Evolutionary conservation across 495 filamentous ascomycete species (phyloP).

Genomic region (Amphirosellinia nigrospora): DNA sequence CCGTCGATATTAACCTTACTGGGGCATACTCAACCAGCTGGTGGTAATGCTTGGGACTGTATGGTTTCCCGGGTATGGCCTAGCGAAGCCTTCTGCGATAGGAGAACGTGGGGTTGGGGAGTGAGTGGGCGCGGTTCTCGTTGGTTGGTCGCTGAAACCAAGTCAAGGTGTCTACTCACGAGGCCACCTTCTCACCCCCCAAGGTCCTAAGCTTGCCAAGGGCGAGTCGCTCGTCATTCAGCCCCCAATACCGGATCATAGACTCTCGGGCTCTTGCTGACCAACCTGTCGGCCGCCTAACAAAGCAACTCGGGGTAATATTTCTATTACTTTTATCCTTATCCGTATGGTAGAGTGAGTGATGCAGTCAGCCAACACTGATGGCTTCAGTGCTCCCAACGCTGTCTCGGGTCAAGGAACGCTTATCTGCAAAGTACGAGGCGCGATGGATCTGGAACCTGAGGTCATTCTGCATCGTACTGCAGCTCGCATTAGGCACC

Average conservation of each 20-base stretch:
- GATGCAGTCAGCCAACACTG: slow-evolving; percentile 2
- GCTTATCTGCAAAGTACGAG: background rate
- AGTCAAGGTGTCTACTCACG: slow-evolving; percentile 21
- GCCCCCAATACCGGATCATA: slow-evolving; percentile 12
- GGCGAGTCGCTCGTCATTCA: slow-evolving; percentile 21
- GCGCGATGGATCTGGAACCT: slow-evolving; percentile 4
- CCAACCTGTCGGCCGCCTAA: background rate
- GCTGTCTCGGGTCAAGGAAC: background rate
- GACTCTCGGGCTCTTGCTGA: slow-evolving; percentile 9
- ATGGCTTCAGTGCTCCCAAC: slow-evolving; percentile 2
- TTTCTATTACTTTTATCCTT: background rate
- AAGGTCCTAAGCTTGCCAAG: slow-evolving; percentile 1
- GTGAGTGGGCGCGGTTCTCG: slow-evolving; percentile 19
- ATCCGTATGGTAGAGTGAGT: background rate
- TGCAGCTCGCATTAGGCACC: slow-evolving; percentile 20
- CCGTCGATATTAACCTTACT: background rate
- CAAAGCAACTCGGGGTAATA: slow-evolving; percentile 9
- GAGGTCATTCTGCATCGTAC: slow-evolving; percentile 10
- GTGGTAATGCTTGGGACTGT: background rate
- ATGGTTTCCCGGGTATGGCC: background rate
- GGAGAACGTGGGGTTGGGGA: slow-evolving; percentile 45
- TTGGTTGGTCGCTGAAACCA: slow-evolving; percentile 17
- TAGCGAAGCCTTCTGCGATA: slow-evolving; percentile 6
- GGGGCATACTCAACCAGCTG: background rate
- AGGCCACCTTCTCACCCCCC: slow-evolving; percentile 12